Evolutionary conservation across 495 filamentous ascomycete species (phyloP).

Genomic region (Xylaria longipes): DNA sequence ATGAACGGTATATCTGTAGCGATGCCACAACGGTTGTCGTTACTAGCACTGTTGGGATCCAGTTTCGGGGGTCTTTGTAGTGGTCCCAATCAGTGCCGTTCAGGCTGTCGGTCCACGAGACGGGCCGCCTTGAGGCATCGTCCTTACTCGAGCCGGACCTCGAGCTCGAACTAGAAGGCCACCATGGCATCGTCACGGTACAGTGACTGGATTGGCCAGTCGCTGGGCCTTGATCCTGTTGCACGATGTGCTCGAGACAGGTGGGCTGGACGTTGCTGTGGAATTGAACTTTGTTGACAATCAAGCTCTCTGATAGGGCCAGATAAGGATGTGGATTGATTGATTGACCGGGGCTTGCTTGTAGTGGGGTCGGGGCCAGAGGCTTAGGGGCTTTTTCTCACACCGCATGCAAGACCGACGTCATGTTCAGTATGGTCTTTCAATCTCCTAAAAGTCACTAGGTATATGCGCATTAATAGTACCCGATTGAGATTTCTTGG

Average conservation of each 20-base stretch:
- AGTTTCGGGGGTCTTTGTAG: constrained; percentile 68
- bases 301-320: constrained; percentile 4
- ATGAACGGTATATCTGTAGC: constrained; percentile 70
- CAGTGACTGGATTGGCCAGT: constrained; percentile 1
- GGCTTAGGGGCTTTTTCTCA: not conserved
- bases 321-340: not conserved
- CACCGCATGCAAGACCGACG: constrained; percentile 19
- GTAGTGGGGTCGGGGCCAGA: not conserved
- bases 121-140: constrained; percentile 40
- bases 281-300: not conserved
- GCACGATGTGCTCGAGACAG: not conserved
- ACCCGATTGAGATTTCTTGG: not conserved
- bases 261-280: constrained; percentile 10
- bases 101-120: constrained; percentile 58
- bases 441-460: not conserved
- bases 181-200: constrained; percentile 25
- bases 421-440: constrained; percentile 8
- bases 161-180: constrained; percentile 22
- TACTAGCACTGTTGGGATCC: constrained; percentile 72
- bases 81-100: constrained; percentile 68
- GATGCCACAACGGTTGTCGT: constrained; percentile 67
- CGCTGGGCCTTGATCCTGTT: constrained; percentile 5
- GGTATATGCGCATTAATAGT: not conserved
- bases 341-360: not conserved
- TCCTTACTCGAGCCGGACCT: constrained; percentile 28